Conservation (phyloP, 768 basidiomycete genomes). For the Leccinum disarticulatum region DNA sequence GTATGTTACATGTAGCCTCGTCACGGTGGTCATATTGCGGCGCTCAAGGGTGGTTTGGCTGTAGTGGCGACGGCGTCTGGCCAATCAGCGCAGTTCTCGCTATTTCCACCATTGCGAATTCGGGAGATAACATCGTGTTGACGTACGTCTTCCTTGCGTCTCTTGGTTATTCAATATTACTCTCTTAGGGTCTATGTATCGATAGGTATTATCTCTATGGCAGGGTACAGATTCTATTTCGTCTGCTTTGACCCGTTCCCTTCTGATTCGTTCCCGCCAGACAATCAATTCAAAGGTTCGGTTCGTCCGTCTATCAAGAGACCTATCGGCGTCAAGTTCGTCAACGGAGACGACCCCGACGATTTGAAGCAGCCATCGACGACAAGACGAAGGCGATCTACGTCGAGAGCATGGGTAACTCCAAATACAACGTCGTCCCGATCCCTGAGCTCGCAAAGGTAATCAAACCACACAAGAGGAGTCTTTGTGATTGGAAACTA, state of each 20-base stretch:
- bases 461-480: not conserved
- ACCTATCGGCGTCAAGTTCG: slow-evolving; percentile 51
- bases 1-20: not conserved
- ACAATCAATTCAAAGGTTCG: slow-evolving; percentile 62
- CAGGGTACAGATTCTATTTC: slow-evolving; percentile 33
- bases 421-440: slow-evolving; percentile 41
- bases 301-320: not conserved
- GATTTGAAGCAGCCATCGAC: slow-evolving; percentile 55
- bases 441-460: slow-evolving; percentile 58
- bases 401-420: slow-evolving; percentile 57
- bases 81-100: slow-evolving; percentile 64
- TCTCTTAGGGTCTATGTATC: not conserved
- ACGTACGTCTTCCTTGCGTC: slow-evolving; percentile 36
- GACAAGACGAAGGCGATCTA: slow-evolving; percentile 58
- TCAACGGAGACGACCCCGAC: slow-evolving; percentile 44
- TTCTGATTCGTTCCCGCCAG: slow-evolving; percentile 27
- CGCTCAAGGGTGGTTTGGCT: slow-evolving; percentile 61
- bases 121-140: slow-evolving; percentile 61
- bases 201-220: slow-evolving; percentile 54
- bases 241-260: not conserved
- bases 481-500: not conserved
- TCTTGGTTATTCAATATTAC: not conserved
- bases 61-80: slow-evolving; percentile 59
- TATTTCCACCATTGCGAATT: slow-evolving; percentile 49
- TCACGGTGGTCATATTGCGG: slow-evolving; percentile 45